Evolutionary conservation across 1,139 yeast genomes (phyloP), one percentile per base, ranked within the genome.

Genomic region (Williopsis jadinii): DNA sequence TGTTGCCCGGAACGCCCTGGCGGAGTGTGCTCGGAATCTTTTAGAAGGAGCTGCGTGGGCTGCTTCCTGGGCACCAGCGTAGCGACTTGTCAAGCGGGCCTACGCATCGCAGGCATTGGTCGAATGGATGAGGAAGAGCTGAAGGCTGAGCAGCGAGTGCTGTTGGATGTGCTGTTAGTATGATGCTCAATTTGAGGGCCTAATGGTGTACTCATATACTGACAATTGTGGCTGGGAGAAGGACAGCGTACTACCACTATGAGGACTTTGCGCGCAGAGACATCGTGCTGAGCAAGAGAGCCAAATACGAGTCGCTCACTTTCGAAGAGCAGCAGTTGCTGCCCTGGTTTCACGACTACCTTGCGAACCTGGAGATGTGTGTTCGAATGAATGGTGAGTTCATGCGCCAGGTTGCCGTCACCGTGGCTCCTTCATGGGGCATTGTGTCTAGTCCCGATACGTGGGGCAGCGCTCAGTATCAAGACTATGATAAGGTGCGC

Each of bases 401-500:
- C 52, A 63, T 72, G 12, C 63, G 66, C 36, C 48, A 58, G 2
- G 64, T 83, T 31, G 81, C 84, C 0, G 39, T 56, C 1, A 56
- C 61, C 0, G 70, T 79, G 2, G 75, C 80, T 3, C 49, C 50
- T 2, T 70, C 67, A 39, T 81, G 86, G 83, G 83, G 78, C 0
- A 73, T 73, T 1, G 56, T 68, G 0, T 48, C 48, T 5, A 64
- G 66, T 41, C 70, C 73, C 1, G 37, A 46, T 1, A 50, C 52
- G 3, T 81, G 87, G 87, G 44, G 50, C 11, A 58, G 62, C 8
- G 67, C 77, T 13, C 59, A 67, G 3, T 48, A 53, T 12, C 49
- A 61, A 5, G 86, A 82, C 46, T 70, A 68, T 45, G 84, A 79
- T 40, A 82, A 83, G 56, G 84, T 82, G 1, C 59, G 77, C 32